Base-by-base conservation (phyloP, 2,329 filamentous ascomycete genomes). In the Nigrospora oryzae region DNA sequence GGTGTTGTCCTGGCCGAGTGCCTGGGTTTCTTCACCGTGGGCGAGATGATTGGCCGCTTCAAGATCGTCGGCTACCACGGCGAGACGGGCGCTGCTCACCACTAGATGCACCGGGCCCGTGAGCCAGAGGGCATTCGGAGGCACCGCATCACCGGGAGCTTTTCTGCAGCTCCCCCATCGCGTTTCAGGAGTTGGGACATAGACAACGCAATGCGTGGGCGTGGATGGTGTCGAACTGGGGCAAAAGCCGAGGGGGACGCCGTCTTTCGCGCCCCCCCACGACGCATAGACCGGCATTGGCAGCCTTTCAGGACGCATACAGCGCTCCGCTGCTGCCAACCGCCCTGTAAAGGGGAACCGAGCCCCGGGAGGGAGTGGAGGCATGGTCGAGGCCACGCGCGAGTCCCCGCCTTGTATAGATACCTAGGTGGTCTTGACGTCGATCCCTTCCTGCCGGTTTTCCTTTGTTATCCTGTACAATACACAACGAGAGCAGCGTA, bases 11-110 rank as follows among this genome's bases (percentile, higher is more conserved):
- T 76, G 40, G 90, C 90, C 46, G 91, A 98, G 73, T 78, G 89
- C 42, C 70, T 98, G 55, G 93, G 93, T 50, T 98, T 98, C 80
- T 98, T 97, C 79, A 94, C 90, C 50, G 81, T 97, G 45, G 93
- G 93, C 53, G 90, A 97, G 78, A 97, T 98, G 68, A 83, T 98
- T 60, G 93, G 93, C 60, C 81, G 90, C 62, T 81, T 93, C 73
- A 97, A 98, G 85, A 68, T 98, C 57, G 77, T 98, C 57, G 93
- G 93, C 53, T 98, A 98, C 78, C 79, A 78, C 68, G 86, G 86
- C 63, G 80, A 86, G 64, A 62, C 64, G 52, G 66, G 66, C 51
- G 75, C 75, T 56, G 71, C 73, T 53, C 77, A 83, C 66, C 79
- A 80, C 68, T 80, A 73, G 71, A 16, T 35, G 19, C 16, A n/a